phyloP scores from a whole-genome alignment of 2,329 filamentous ascomycete species.

The Aspergillus terreus region DNA sequence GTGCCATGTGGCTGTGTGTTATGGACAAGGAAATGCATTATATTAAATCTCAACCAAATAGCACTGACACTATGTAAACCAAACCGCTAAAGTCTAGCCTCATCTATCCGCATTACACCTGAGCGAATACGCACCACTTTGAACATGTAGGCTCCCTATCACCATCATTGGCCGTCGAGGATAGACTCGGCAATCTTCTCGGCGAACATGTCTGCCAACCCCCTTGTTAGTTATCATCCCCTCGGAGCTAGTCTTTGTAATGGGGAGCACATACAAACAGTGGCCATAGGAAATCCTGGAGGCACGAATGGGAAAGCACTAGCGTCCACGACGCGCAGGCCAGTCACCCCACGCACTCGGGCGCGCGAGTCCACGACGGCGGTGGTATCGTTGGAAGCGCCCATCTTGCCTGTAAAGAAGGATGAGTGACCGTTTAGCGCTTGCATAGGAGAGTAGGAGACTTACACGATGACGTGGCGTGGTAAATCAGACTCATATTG shows the following conservation, averaged over 20 bases:
- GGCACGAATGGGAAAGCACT: conserved; percentile 31
- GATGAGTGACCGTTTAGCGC: too few species aligned
- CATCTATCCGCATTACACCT: too few species aligned
- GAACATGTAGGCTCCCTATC: too few species aligned
- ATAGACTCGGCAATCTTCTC: conserved; percentile 35
- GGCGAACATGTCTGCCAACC: conserved; percentile 27
- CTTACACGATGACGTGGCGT: conserved; percentile 33
- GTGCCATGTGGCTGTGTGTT: too few species aligned
- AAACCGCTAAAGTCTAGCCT: too few species aligned
- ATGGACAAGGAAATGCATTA: too few species aligned
- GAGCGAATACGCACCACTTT: too few species aligned
- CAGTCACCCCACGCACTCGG: conserved; percentile 26
- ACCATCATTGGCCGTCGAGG: neutral
- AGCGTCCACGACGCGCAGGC: conserved; percentile 34
- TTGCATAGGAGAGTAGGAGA: too few species aligned
- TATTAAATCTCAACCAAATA: too few species aligned
- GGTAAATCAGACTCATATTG: conserved; percentile 28
- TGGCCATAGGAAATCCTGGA: conserved; percentile 32
- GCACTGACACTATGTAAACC: too few species aligned
- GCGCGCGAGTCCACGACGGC: conserved; percentile 32
- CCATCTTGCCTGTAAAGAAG: conserved; percentile 23
- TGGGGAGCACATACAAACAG: conserved; percentile 27
- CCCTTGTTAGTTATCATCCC: too few species aligned
- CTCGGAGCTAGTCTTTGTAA: too few species aligned
- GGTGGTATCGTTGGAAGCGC: conserved; percentile 21